Conservation (phyloP, 1,284 basidiomycete genomes). For the Moesziomyces parantarcticus region DNA sequence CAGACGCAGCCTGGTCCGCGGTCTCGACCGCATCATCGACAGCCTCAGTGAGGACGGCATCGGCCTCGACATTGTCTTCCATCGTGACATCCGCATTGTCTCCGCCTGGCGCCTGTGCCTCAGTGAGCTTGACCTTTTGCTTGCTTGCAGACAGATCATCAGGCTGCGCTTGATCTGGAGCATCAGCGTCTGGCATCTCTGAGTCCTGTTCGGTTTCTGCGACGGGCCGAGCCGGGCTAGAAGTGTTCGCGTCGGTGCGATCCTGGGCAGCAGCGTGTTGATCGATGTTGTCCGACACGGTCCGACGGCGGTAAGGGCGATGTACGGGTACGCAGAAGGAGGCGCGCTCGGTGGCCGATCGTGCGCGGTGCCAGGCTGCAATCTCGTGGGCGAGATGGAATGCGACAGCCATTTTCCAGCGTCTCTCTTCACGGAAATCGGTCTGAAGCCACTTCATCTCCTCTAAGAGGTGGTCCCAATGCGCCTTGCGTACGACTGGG, state of each 20-base stretch:
- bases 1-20: slow-evolving; percentile 52
- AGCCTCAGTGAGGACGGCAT: slow-evolving; percentile 52
- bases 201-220: slow-evolving; percentile 10
- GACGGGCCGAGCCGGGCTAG: neutral
- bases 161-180: neutral
- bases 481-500: slow-evolving; percentile 82
- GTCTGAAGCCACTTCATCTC: slow-evolving; percentile 99
- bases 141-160: neutral
- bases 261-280: slow-evolving; percentile 16
- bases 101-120: neutral
- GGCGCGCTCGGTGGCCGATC: slow-evolving; percentile 75
- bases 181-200: slow-evolving; percentile 20
- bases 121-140: neutral
- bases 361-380: slow-evolving; percentile 85
- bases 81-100: slow-evolving; percentile 20
- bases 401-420: slow-evolving; percentile 90
- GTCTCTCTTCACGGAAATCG: slow-evolving; percentile 92
- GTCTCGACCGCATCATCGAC: slow-evolving; percentile 53
- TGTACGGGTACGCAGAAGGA: slow-evolving; percentile 72
- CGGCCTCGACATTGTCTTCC: slow-evolving; percentile 56
- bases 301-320: slow-evolving; percentile 25
- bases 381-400: slow-evolving; percentile 85
- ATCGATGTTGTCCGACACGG: slow-evolving; percentile 37
- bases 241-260: neutral
- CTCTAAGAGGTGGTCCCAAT: slow-evolving; percentile 95